Evolutionary conservation across 202 grass and related monocot genomes (phyloP), one percentile per base, ranked within the genome.

Genomic region (Brachypodium distachyon): DNA sequence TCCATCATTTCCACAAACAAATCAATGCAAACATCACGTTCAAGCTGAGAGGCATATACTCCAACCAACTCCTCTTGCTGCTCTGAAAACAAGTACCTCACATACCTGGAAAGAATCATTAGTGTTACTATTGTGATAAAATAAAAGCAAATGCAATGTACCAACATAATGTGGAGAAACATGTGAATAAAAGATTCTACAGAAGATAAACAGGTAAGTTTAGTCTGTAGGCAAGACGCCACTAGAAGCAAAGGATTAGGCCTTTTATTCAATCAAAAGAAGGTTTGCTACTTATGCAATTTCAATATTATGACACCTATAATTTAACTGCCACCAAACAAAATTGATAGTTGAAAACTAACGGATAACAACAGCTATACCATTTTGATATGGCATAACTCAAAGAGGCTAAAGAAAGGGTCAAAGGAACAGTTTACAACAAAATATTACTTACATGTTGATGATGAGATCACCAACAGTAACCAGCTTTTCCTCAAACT

Each of bases 1-100:
- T 98, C 95, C 89, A 98, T 86, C 95, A 98, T 98, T 82, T 98
- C 79, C 36, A 98, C 85, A 54, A 98, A 95, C 23, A 98, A 72
- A 76, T 92, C 87, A 84, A 98, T 85, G 72, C 95, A 95, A 84
- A 92, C 76, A 62, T 98, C 87, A 54, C 77, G 82, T 22, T 90
- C 72, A 80, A 98, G 95, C 72, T 98, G 91, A 88, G 91, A 98
- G 29, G 91, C 89, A 61, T 98, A 98, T 61, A 94, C 74, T 73
- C 95, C 95, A 90, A 98, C 91, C 73, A 94, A 86, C 67, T 98
- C 95, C 78, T 98, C 95, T 21, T 94, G 91, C 74, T 94, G 87
- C 74, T 94, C 87, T 37, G 89, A 98, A 81, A 98, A 98, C 59
- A 98, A 87, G 86, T 80, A 90, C 74, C 88, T 98, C 64, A 81